Percentiles rank a stretch among this genome's conserved stretches.
Evolutionary conservation across 2,329 filamentous ascomycete genomes (phyloP).

Genomic region (Phaeosphaeriaceae sp.): DNA sequence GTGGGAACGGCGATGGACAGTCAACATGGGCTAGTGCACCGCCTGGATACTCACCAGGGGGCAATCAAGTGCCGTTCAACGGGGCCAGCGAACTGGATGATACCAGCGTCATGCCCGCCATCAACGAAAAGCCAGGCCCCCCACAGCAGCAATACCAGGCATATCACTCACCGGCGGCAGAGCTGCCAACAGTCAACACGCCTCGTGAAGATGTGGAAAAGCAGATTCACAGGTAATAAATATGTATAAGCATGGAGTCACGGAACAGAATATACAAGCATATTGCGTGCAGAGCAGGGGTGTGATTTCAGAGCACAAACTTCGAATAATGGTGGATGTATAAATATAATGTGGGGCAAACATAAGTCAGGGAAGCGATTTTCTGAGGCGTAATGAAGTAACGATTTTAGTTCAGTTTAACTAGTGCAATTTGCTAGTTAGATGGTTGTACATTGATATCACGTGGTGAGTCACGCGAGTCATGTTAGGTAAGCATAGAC

Average conservation of each 20-base stretch:
- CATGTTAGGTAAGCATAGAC: constrained; percentile 11
- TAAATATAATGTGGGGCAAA: constrained; percentile 8
- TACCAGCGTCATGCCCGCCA: constrained; percentile 21
- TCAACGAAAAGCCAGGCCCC: constrained; percentile 18
- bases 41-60: constrained; percentile 37
- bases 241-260: not conserved
- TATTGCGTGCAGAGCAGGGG: not conserved
- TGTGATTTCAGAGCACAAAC: constrained; percentile 3
- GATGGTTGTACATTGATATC: too few relatives aligned
- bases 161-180: constrained; percentile 34
- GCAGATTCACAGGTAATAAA: constrained; percentile 10
- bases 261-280: not conserved
- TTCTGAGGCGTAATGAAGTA: too few relatives aligned
- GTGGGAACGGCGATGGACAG: constrained; percentile 28
- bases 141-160: constrained; percentile 28
- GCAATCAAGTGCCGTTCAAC: constrained; percentile 15
- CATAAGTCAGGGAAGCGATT: too few relatives aligned
- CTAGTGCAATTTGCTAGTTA: too few relatives aligned
- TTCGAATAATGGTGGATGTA: not conserved
- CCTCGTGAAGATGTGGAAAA: constrained; percentile 33
- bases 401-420: too few relatives aligned
- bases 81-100: constrained; percentile 22
- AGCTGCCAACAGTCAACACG: constrained; percentile 25
- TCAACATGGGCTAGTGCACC: constrained; percentile 37
- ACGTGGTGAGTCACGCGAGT: constrained; percentile 11